phyloP scores from a whole-genome alignment of 768 basidiomycete genomes.

The Dentipellis fragilis region DNA sequence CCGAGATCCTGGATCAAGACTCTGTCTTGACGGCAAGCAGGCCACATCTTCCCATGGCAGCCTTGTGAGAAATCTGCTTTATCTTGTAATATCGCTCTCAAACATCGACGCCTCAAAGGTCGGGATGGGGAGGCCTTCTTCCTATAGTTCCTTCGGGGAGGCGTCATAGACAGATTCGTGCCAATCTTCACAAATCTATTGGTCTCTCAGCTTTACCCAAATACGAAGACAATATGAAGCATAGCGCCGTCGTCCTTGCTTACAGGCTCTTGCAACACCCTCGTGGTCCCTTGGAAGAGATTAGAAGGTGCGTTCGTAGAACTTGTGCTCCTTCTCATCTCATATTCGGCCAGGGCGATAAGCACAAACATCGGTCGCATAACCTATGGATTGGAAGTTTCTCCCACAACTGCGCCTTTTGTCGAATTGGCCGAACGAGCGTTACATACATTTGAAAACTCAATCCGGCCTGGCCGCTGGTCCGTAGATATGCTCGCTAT shows the following conservation, averaged over 20 bases:
- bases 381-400: background rate
- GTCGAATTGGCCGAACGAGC: background rate
- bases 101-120: background rate
- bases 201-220: background rate
- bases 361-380: background rate
- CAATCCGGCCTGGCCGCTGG: background rate
- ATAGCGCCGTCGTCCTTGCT: background rate
- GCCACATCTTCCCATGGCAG: background rate
- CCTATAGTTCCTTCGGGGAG: background rate
- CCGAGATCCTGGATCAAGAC: background rate
- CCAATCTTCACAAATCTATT: background rate
- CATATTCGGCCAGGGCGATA: background rate
- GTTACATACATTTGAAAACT: background rate
- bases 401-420: background rate
- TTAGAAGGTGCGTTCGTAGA: background rate
- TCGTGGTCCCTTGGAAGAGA: background rate
- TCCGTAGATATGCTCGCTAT: background rate
- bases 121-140: background rate
- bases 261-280: background rate
- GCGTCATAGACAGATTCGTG: background rate
- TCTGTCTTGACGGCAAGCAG: background rate
- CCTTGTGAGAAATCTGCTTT: background rate
- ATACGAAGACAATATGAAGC: background rate
- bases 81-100: background rate
- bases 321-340: background rate